Percentiles rank a stretch among this genome's conserved stretches.
phyloP scores from a whole-genome alignment of 768 basidiomycete genomes.

The Zangia roseola region DNA sequence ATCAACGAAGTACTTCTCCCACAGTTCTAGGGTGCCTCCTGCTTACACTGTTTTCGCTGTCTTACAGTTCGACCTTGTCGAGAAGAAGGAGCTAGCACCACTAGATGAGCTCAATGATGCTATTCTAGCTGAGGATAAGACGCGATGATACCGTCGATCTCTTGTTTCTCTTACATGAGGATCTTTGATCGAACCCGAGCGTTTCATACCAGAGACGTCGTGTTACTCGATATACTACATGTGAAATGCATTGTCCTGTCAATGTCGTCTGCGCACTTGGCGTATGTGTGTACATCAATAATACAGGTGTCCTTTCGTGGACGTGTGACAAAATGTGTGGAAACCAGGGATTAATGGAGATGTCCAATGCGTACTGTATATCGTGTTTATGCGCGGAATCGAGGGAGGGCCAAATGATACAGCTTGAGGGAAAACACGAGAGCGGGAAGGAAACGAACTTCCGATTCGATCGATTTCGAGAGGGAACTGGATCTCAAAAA shows the following conservation, averaged over 20 bases:
- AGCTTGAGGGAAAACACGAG: background rate
- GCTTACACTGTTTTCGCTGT: conserved; percentile 7
- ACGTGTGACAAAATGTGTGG: background rate
- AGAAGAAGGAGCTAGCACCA: conserved; percentile 94
- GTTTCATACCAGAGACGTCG: background rate
- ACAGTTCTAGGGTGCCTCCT: background rate
- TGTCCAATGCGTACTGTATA: conserved; percentile 2
- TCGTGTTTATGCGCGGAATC: background rate
- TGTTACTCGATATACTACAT: background rate
- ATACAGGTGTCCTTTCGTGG: conserved; percentile 10
- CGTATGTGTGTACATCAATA: no score
- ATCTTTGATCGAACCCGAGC: background rate
- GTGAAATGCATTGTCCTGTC: conserved; percentile 8
- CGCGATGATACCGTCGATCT: conserved; percentile 20
- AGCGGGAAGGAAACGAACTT: background rate
- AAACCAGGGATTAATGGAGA: background rate
- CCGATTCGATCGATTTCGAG: background rate
- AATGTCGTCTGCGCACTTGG: conserved; percentile 8
- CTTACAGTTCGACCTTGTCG: conserved; percentile 84
- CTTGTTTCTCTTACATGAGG: background rate
- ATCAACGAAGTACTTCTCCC: conserved; percentile 78
- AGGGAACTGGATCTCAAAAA: background rate
- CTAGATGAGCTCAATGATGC: conserved; percentile 94
- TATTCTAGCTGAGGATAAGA: conserved; percentile 63
- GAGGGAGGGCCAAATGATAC: conserved; percentile 1